Evolutionary conservation across 176 grass and related monocot species (phyloP).

Genomic region (Poa annua): DNA sequence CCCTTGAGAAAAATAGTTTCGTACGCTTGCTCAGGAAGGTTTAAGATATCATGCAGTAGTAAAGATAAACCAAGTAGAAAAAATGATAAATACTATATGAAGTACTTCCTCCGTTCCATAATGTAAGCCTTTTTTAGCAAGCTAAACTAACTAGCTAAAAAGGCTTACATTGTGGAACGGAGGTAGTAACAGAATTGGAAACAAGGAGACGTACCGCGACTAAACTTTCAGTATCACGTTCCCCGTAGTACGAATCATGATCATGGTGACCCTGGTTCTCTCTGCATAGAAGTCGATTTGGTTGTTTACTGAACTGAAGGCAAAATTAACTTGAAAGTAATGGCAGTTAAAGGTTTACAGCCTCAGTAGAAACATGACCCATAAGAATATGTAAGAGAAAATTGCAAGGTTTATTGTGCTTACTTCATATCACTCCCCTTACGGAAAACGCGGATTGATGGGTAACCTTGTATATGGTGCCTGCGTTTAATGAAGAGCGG

Average conservation of each 20-base stretch:
- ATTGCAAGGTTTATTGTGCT: slow-evolving; percentile 42
- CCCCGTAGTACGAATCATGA: slow-evolving; percentile 98
- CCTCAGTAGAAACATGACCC: neutral
- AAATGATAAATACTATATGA: neutral
- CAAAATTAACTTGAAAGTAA: slow-evolving; percentile 30
- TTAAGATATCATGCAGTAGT: slow-evolving; percentile 13
- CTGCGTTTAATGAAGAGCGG: slow-evolving; percentile 60
- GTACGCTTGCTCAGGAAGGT: slow-evolving; percentile 17
- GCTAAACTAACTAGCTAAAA: no score
- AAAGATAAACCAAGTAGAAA: slow-evolving; percentile 15
- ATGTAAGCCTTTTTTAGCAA: no score
- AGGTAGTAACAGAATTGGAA: slow-evolving; percentile 7
- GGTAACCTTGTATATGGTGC: slow-evolving; percentile 96
- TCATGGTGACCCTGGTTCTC: slow-evolving; percentile 95
- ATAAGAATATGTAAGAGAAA: slow-evolving; percentile 31
- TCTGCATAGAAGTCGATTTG: slow-evolving; percentile 52
- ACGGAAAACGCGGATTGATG: slow-evolving; percentile 92
- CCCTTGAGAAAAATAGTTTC: neutral
- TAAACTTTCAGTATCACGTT: slow-evolving; percentile 98
- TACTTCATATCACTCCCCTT: slow-evolving; percentile 98
- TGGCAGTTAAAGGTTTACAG: slow-evolving; percentile 31
- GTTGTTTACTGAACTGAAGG: slow-evolving; percentile 26
- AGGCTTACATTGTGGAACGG: no score
- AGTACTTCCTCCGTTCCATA: neutral
- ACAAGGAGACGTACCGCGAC: slow-evolving; percentile 72